A percentile compares a stretch with the other conserved stretches of the same genome.
These are phyloP conservation scores for Hypericum androsaemum DNA, from an alignment of 345 rosid species.

Conservation along the genomic window DNA sequence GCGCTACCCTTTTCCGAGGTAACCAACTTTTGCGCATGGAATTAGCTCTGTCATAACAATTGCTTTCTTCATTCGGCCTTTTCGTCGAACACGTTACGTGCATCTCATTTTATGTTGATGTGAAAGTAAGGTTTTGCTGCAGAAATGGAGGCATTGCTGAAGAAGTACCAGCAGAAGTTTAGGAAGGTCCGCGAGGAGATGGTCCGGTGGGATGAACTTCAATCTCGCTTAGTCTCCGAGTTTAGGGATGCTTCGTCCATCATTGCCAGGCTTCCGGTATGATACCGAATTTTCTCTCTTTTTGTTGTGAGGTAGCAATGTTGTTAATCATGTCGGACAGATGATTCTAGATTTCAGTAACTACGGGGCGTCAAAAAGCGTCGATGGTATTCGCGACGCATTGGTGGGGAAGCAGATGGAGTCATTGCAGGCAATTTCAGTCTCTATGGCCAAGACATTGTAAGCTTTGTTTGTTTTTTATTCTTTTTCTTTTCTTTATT, in stretches of 20 bases:
- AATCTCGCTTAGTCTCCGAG: slow-evolving; percentile 45
- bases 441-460: slow-evolving; percentile 47
- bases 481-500: neutral
- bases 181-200: slow-evolving; percentile 50
- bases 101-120: too few relatives aligned
- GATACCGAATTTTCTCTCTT: too few relatives aligned
- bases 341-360: slow-evolving; percentile 39
- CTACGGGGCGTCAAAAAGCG: slow-evolving; percentile 40
- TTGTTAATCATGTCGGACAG: slow-evolving; percentile 23
- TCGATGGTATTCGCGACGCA: slow-evolving; percentile 47
- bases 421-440: slow-evolving; percentile 42
- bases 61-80: too few relatives aligned
- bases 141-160: slow-evolving; percentile 53
- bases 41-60: too few relatives aligned
- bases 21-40: too few relatives aligned
- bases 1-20: too few relatives aligned
- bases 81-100: too few relatives aligned
- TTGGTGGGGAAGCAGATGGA: slow-evolving; percentile 62
- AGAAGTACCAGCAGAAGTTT: slow-evolving; percentile 61
- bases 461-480: slow-evolving; percentile 16
- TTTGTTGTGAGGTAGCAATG: too few relatives aligned
- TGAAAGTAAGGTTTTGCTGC: too few relatives aligned
- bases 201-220: slow-evolving; percentile 65
- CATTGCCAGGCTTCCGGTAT: slow-evolving; percentile 62
- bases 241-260: slow-evolving; percentile 59